phyloP scores from a whole-genome alignment of 495 filamentous ascomycete genomes.

The Aspergillus incahuasiensis region DNA sequence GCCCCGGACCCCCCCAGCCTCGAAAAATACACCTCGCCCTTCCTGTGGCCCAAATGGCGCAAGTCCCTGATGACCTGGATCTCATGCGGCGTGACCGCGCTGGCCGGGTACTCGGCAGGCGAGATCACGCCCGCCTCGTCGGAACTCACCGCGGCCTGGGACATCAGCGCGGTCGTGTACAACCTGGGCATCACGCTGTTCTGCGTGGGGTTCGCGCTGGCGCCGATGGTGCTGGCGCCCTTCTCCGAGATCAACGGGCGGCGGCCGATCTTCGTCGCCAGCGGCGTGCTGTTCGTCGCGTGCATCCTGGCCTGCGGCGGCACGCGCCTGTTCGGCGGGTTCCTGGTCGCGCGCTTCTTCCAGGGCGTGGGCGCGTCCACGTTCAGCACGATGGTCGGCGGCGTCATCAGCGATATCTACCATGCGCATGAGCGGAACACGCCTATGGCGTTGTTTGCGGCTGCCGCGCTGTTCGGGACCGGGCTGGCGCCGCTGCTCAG shows the following conservation, averaged over 20 bases:
- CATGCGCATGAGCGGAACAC: conserved; percentile 74
- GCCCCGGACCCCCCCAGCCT: conserved; percentile 59
- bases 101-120: conserved; percentile 80
- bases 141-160: conserved; percentile 59
- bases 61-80: conserved; percentile 73
- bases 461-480: conserved; percentile 71
- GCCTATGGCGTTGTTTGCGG: conserved; percentile 85
- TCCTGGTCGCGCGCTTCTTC: conserved; percentile 73
- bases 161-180: conserved; percentile 58
- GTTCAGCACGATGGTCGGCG: conserved; percentile 90
- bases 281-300: conserved; percentile 64
- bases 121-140: conserved; percentile 65
- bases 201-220: conserved; percentile 74
- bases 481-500: conserved; percentile 72
- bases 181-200: conserved; percentile 80
- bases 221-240: conserved; percentile 87
- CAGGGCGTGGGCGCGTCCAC: conserved; percentile 72
- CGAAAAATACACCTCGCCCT: conserved; percentile 63
- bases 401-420: conserved; percentile 87
- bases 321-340: conserved; percentile 64
- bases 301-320: conserved; percentile 74
- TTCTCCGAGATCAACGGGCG: conserved; percentile 86
- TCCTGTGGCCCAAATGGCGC: conserved; percentile 63
- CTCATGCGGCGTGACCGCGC: conserved; percentile 66
- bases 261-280: conserved; percentile 71